Evolutionary conservation across 2,329 filamentous ascomycete species (phyloP).

Genomic region (Talaromyces sp.): DNA sequence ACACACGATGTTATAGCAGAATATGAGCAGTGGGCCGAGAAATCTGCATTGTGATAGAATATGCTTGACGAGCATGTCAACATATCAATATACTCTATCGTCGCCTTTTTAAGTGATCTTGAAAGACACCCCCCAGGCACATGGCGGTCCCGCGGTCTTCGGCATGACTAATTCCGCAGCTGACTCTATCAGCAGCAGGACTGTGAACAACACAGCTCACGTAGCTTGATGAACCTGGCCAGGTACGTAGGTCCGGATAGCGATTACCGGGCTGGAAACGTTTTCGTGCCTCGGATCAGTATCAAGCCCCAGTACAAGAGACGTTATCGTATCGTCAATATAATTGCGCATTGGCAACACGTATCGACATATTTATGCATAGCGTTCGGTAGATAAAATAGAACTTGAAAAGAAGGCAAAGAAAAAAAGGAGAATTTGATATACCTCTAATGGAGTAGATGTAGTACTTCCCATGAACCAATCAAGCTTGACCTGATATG

Average conservation of each 20-base stretch:
- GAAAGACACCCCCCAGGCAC: background rate
- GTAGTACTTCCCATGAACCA: background rate
- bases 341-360: too few species aligned
- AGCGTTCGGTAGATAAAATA: background rate
- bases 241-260: background rate
- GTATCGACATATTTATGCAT: background rate
- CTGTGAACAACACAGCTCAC: background rate
- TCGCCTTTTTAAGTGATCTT: background rate
- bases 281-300: background rate
- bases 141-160: background rate
- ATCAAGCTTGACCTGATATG: background rate
- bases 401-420: background rate
- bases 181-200: background rate
- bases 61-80: background rate
- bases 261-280: background rate
- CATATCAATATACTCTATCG: too few species aligned
- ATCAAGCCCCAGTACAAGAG: background rate
- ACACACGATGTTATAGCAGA: slow-evolving; percentile 56
- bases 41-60: slow-evolving; percentile 15
- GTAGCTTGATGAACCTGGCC: background rate
- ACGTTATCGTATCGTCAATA: background rate
- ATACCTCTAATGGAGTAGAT: background rate
- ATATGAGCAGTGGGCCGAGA: slow-evolving; percentile 55
- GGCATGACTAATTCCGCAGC: background rate
- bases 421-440: background rate